These are phyloP conservation scores for Skeletonema tropicum DNA, from an alignment of 108 stramenopile species.

Conservation along the genomic window DNA sequence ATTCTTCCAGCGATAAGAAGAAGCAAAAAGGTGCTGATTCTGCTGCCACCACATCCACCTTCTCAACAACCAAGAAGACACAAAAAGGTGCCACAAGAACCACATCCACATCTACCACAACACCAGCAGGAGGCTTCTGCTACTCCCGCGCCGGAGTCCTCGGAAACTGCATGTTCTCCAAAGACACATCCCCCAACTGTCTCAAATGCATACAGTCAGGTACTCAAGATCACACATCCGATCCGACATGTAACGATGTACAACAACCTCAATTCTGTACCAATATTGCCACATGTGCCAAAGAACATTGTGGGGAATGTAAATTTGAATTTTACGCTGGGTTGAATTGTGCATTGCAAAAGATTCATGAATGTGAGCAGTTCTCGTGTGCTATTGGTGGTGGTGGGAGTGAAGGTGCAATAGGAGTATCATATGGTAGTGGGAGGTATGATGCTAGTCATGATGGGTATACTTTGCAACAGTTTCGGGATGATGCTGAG, in stretches of 20 bases:
- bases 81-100: neutral
- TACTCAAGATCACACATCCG: neutral
- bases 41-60: neutral
- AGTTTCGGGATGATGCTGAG: too few species aligned
- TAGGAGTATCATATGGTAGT: too few species aligned
- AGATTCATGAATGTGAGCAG: neutral
- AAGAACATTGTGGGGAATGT: neutral
- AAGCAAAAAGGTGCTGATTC: neutral
- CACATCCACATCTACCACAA: neutral
- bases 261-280: neutral
- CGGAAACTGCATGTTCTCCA: neutral
- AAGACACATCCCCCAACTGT: neutral
- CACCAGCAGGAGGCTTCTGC: neutral
- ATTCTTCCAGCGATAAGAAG: neutral
- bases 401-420: too few species aligned
- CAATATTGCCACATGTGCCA: neutral
- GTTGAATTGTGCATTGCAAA: neutral
- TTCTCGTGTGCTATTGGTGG: constrained; percentile 1
- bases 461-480: too few species aligned
- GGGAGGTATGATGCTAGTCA: too few species aligned
- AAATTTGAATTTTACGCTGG: neutral
- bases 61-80: neutral
- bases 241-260: neutral
- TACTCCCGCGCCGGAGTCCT: neutral
- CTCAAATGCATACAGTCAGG: neutral